Evolutionary conservation across 305 asterid species (phyloP), one percentile per base, ranked within the genome.

Genomic region (Striga hermonthica): DNA sequence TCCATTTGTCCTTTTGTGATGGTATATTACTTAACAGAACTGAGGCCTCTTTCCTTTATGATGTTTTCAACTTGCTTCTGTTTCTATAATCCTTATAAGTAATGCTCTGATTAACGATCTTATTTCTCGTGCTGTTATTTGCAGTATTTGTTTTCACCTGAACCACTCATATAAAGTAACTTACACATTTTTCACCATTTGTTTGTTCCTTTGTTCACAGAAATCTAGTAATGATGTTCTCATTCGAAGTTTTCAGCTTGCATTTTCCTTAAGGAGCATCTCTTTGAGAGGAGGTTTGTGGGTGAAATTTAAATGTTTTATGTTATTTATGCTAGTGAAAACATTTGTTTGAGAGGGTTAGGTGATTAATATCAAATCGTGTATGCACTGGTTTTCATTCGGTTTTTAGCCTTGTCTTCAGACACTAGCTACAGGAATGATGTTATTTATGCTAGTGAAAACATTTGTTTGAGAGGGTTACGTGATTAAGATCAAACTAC

Each of bases 241-340:
- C 72, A 76, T 85, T 75, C 93, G 85, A 76, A 83, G 94, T 76
- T 88, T 91, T 75, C 97, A 83, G 76, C 88, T 88, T 48, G 91
- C 96, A 22, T 74, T 88, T 77, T 84, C 96, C 57, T 74, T 91
- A 66, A 82, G 93, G 75, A 84, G 75, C 66, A 65, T 80, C 73
- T 80, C 96, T 62, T 83, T 91, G 60, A 83, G 56, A 74, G 88
- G 78, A 77, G 89, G 87, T 84, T 75, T 84, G 58, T 67, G 54
- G 39, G 38, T 61, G 64, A 72, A 70, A 62, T 69, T 60, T 58
- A 71, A 37, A 38, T 62, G 63, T 37, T 49, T 43, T 74, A 43
- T 58, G 39, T 57, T 38, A 39, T 45, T 55, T 61, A 16, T 55
- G 47, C 56, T 12, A 53, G 43, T 64, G 54, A 62, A 47, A 64